A percentile compares a stretch with the other conserved stretches of the same genome.
phyloP scores from a whole-genome alignment of 192 early-diverging fungal species.

The Coemansia sp. region DNA sequence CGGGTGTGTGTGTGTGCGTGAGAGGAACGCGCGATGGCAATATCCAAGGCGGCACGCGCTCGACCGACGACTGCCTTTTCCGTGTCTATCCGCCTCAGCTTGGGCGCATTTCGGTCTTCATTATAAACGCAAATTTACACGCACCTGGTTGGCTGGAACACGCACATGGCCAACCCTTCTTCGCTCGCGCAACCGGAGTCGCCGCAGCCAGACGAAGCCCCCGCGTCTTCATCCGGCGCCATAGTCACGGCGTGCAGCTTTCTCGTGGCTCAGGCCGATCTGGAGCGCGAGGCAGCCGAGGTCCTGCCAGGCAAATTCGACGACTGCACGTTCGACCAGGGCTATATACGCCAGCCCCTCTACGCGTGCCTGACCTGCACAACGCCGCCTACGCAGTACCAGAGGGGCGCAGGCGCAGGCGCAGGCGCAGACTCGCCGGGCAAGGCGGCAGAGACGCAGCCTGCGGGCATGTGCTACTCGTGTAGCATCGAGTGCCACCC shows the following conservation, averaged over 20 bases:
- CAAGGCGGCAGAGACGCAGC: slow-evolving; percentile 3
- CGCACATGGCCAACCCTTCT: too few species aligned
- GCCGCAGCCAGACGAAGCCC: neutral
- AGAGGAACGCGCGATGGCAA: too few species aligned
- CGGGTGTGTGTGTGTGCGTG: too few species aligned
- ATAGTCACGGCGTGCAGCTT: slow-evolving; percentile 38
- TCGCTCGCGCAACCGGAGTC: neutral
- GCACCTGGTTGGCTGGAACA: too few species aligned
- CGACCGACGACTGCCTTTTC: too few species aligned
- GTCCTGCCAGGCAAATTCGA: slow-evolving; percentile 69
- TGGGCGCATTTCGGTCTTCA: too few species aligned
- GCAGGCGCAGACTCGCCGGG: neutral
- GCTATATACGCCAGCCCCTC: slow-evolving; percentile 74
- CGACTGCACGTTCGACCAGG: slow-evolving; percentile 66
- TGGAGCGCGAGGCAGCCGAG: slow-evolving; percentile 49
- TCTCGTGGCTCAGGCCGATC: slow-evolving; percentile 32
- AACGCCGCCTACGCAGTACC: slow-evolving; percentile 22
- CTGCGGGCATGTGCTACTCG: slow-evolving; percentile 69
- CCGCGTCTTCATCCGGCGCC: neutral
- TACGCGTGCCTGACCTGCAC: slow-evolving; percentile 82
- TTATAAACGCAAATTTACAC: too few species aligned
- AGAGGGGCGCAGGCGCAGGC: too few species aligned
- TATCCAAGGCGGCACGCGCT: too few species aligned
- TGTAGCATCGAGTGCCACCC: slow-evolving; percentile 76
- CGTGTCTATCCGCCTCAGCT: too few species aligned